Evolutionary conservation across 768 basidiomycete genomes (phyloP).

Genomic region (Omphalotus guepiniiformis): DNA sequence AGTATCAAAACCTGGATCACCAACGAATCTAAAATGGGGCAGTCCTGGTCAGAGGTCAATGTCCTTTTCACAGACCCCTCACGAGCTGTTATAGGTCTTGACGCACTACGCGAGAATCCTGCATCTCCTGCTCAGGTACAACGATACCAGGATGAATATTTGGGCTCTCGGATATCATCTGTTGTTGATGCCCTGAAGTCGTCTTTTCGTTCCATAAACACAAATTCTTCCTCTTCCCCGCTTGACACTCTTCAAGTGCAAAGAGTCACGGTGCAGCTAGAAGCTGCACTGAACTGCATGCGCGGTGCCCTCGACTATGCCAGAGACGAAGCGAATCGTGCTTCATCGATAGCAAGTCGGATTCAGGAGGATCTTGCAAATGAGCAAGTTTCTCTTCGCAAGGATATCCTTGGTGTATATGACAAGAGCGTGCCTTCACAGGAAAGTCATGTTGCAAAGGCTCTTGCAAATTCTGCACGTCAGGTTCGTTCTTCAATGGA

Average conservation of each 20-base stretch:
- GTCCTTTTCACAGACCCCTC: constrained; percentile 43
- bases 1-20: no score
- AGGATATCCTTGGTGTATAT: constrained; percentile 32
- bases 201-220: constrained; percentile 15
- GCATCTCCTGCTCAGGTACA: constrained; percentile 50
- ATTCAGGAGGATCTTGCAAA: constrained; percentile 37
- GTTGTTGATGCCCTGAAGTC: constrained; percentile 37
- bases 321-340: constrained; percentile 29
- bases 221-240: constrained; percentile 12
- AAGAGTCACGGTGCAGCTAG: constrained; percentile 35
- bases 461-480: constrained; percentile 32
- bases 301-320: constrained; percentile 26
- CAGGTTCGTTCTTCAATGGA: constrained; percentile 37
- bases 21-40: no score
- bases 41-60: no score
- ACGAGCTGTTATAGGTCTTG: constrained; percentile 54
- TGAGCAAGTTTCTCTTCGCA: constrained; percentile 28
- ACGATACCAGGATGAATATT: constrained; percentile 58
- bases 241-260: constrained; percentile 27
- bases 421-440: constrained; percentile 3
- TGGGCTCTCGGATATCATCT: constrained; percentile 53
- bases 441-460: constrained; percentile 26
- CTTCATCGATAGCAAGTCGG: constrained; percentile 29
- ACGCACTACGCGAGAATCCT: constrained; percentile 40
- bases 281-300: constrained; percentile 33